phyloP scores from a whole-genome alignment of 2,329 filamentous ascomycete genomes.

The Helicocarpus griseus region DNA sequence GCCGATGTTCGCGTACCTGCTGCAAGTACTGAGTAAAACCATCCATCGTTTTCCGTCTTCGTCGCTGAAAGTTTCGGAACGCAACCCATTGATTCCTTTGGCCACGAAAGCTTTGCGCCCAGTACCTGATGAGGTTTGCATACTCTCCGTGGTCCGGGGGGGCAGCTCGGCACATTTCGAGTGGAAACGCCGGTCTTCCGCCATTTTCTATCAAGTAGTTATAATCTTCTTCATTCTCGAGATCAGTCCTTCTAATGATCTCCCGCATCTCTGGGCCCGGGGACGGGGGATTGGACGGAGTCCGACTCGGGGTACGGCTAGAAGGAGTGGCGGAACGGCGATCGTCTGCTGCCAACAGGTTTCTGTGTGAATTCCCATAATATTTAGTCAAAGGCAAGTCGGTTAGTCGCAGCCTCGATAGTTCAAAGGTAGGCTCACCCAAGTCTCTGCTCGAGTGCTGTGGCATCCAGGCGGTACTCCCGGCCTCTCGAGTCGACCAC shows the following conservation, averaged over 20 bases:
- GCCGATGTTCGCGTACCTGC: conserved; percentile 1
- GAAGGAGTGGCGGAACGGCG: background rate
- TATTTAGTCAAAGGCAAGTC: background rate
- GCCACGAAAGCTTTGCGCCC: background rate
- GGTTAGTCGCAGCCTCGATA: background rate
- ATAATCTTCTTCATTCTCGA: background rate
- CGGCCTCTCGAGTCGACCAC: background rate
- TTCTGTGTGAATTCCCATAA: background rate
- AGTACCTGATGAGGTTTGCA: background rate
- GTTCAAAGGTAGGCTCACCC: background rate
- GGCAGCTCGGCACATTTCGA: background rate
- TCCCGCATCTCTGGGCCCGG: background rate
- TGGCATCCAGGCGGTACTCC: background rate
- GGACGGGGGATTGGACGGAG: background rate
- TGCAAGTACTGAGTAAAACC: background rate
- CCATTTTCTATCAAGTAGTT: background rate
- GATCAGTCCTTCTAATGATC: background rate
- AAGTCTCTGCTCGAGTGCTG: background rate
- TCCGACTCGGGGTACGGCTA: background rate
- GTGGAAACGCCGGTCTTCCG: background rate
- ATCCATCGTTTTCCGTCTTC: background rate
- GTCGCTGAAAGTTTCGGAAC: conserved; percentile 1
- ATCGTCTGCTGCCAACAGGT: background rate
- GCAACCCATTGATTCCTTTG: background rate
- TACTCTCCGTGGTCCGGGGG: background rate